phyloP scores from a whole-genome alignment of 139 green algal species.

The Coelastrella sp. region DNA sequence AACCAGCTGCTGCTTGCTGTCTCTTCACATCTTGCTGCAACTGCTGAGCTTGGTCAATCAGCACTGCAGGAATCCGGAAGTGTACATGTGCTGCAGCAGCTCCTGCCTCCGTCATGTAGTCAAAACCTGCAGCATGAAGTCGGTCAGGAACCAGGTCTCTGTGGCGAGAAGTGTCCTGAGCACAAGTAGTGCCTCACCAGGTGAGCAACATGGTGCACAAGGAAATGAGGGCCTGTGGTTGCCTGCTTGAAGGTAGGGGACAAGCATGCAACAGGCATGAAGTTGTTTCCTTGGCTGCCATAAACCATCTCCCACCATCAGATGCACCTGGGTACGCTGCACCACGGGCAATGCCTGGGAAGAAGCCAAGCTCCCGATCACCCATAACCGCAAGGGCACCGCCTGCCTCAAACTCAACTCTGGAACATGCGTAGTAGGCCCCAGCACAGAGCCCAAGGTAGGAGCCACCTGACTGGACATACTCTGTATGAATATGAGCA shows the following conservation, averaged over 20 bases:
- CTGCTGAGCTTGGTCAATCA: conserved; percentile 27
- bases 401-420: conserved; percentile 76
- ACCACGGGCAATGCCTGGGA: conserved; percentile 64
- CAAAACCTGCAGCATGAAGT: conserved; percentile 59
- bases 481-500: conserved; percentile 53
- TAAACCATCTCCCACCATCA: too few species aligned
- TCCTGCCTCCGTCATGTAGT: conserved; percentile 69
- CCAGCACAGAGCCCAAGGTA: conserved; percentile 85
- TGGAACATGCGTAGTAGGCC: conserved; percentile 75
- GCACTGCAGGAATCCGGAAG: conserved; percentile 18
- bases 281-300: too few species aligned
- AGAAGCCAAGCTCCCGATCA: conserved; percentile 75
- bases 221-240: too few species aligned
- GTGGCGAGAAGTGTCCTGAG: too few species aligned
- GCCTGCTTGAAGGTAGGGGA: too few species aligned
- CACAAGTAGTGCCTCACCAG: too few species aligned
- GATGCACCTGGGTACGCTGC: conserved; percentile 52
- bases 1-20: neutral
- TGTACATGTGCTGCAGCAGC: conserved; percentile 57
- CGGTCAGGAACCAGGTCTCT: neutral
- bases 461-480: conserved; percentile 61
- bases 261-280: too few species aligned
- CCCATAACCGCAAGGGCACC: conserved; percentile 67
- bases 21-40: conserved; percentile 19
- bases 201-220: too few species aligned